These are phyloP conservation scores for Boletus huronensis DNA, from an alignment of 768 basidiomycete genomes.

Conservation along the genomic window DNA sequence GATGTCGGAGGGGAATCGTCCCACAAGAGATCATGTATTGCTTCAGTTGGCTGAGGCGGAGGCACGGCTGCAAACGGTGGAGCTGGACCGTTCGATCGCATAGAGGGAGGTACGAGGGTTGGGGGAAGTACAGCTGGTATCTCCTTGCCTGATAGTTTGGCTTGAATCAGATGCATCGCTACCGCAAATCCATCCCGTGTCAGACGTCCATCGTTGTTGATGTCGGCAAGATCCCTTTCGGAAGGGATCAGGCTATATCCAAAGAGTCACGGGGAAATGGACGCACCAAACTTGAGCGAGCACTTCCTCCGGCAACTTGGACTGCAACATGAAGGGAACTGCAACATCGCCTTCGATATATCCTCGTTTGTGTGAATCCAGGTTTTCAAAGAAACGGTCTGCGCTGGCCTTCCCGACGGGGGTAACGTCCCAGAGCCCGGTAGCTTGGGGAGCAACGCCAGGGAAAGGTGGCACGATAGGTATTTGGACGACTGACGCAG, in stretches of 20 bases:
- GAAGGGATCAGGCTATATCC: not conserved
- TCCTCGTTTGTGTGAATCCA: conserved; percentile 73
- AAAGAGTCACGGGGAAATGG: not conserved
- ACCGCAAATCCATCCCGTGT: conserved; percentile 93
- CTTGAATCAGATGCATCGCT: conserved; percentile 90
- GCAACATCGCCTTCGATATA: conserved; percentile 92
- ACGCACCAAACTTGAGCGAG: conserved; percentile 91
- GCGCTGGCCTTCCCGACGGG: conserved; percentile 71
- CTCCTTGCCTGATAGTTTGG: conserved; percentile 74
- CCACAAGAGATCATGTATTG: conserved; percentile 47
- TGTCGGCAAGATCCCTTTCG: conserved; percentile 87
- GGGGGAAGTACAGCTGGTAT: conserved; percentile 68
- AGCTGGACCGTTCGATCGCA: conserved; percentile 46
- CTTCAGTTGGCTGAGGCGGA: conserved; percentile 35
- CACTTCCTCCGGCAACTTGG: conserved; percentile 72
- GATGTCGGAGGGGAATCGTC: conserved; percentile 50
- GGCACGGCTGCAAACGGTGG: conserved; percentile 39
- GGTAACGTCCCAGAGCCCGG: conserved; percentile 76
- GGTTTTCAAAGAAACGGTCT: conserved; percentile 76
- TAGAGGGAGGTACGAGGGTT: conserved; percentile 77
- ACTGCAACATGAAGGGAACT: conserved; percentile 93
- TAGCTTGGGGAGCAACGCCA: conserved; percentile 24
- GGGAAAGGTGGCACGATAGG: conserved; percentile 28
- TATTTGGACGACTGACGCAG: conserved; percentile 16
- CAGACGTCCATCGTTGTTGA: conserved; percentile 81